These are phyloP conservation scores for Phytophthora niederhauseri DNA, from an alignment of 352 stramenopile species.

Conservation along the genomic window DNA sequence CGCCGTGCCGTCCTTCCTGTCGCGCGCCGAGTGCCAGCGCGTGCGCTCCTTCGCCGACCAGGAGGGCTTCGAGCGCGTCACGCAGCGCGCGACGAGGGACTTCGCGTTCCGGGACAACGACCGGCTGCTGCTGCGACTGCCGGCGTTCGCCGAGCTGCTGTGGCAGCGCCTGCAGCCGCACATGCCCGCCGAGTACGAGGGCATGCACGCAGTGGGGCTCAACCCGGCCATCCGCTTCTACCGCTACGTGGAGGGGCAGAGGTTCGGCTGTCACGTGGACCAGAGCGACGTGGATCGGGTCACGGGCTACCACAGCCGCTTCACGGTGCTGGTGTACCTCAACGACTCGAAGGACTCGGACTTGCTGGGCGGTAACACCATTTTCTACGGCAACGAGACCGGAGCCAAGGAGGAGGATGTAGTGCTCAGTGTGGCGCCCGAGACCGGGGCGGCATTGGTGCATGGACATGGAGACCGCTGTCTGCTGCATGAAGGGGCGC, in stretches of 20 bases:
- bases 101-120: slow-evolving; percentile 84
- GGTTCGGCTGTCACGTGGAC: slow-evolving; percentile 86
- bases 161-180: slow-evolving; percentile 67
- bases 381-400: slow-evolving; percentile 73
- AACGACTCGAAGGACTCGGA: slow-evolving; percentile 80
- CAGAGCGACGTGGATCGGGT: slow-evolving; percentile 81
- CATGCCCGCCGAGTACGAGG: slow-evolving; percentile 61
- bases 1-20: slow-evolving; percentile 66
- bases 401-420: slow-evolving; percentile 47
- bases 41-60: slow-evolving; percentile 63
- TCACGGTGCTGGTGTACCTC: slow-evolving; percentile 85
- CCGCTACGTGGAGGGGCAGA: slow-evolving; percentile 67
- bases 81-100: slow-evolving; percentile 64
- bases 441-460: slow-evolving; percentile 73
- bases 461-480: slow-evolving; percentile 79
- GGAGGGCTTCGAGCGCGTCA: slow-evolving; percentile 71
- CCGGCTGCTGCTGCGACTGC: slow-evolving; percentile 64
- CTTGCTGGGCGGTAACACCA: slow-evolving; percentile 62
- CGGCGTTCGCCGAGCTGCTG: slow-evolving; percentile 67
- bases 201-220: slow-evolving; percentile 65
- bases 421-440: slow-evolving; percentile 61
- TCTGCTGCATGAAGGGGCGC: slow-evolving; percentile 77
- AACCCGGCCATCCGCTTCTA: slow-evolving; percentile 85
- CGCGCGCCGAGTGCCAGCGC: slow-evolving; percentile 59
- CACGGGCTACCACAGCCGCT: slow-evolving; percentile 75